phyloP scores from a whole-genome alignment of 2,329 filamentous ascomycete genomes.

The Penicillium thymicola region DNA sequence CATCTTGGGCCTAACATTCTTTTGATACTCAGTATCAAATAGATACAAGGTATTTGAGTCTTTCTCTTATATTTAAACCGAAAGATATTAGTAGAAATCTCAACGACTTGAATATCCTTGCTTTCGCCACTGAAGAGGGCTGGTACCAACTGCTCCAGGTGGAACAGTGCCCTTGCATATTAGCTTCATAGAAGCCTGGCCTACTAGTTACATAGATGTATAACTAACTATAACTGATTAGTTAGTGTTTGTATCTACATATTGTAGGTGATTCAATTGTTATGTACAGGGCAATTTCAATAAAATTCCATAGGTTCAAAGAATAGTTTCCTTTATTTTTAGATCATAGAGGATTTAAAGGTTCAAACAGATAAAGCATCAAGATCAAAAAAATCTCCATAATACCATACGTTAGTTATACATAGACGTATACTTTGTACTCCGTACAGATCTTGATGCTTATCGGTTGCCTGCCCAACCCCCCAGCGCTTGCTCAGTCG shows the following conservation, averaged over 20 bases:
- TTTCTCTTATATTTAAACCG: background rate
- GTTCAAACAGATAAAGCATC: background rate
- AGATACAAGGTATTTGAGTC: background rate
- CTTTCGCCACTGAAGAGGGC: background rate
- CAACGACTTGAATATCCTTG: background rate
- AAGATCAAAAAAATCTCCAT: background rate
- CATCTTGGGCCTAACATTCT: no score
- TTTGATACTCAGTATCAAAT: background rate
- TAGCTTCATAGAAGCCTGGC: background rate
- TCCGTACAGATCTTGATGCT: background rate
- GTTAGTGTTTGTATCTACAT: background rate
- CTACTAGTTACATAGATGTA: background rate
- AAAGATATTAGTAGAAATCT: background rate
- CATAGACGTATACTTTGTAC: no score
- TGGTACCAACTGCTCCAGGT: background rate
- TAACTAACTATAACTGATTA: no score
- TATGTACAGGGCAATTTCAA: background rate
- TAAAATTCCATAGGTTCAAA: background rate
- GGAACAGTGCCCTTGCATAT: background rate
- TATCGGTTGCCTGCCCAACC: constrained; percentile 27
- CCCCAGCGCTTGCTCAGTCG: constrained; percentile 11
- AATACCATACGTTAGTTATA: background rate
- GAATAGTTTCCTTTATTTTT: background rate
- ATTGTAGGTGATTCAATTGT: background rate
- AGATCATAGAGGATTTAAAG: background rate